Evolutionary conservation across 306 rosid genomes (phyloP).

Genomic region (Dryas alaskensis): DNA sequence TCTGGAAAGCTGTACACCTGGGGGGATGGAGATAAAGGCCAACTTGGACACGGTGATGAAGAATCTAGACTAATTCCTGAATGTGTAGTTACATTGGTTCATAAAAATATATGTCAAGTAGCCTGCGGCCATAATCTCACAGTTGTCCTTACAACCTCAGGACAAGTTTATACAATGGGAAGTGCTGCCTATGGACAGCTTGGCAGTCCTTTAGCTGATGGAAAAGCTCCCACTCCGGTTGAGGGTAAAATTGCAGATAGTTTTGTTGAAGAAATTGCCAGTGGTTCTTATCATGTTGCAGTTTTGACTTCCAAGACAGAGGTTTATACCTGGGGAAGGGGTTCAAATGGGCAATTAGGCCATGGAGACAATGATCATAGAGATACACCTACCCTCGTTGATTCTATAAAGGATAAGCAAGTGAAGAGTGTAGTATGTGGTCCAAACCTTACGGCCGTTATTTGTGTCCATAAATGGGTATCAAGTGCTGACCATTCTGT

Average conservation of each 20-base stretch:
- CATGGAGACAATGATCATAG: slow-evolving; percentile 79
- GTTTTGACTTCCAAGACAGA: slow-evolving; percentile 80
- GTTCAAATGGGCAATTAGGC: slow-evolving; percentile 94
- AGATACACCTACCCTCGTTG: slow-evolving; percentile 71
- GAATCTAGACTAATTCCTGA: slow-evolving; percentile 67
- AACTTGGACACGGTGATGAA: slow-evolving; percentile 73
- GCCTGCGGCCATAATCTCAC: slow-evolving; percentile 89
- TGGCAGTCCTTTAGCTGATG: slow-evolving; percentile 70
- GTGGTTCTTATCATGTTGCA: slow-evolving; percentile 93
- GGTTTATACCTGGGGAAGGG: slow-evolving; percentile 98
- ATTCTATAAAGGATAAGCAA: slow-evolving; percentile 66
- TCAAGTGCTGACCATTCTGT: slow-evolving; percentile 76
- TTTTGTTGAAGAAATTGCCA: slow-evolving; percentile 75
- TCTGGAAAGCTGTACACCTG: slow-evolving; percentile 79
- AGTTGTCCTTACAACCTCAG: slow-evolving; percentile 71
- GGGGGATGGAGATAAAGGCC: slow-evolving; percentile 97
- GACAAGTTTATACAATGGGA: slow-evolving; percentile 86
- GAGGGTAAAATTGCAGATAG: slow-evolving; percentile 57
- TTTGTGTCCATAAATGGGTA: slow-evolving; percentile 86
- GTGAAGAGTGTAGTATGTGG: slow-evolving; percentile 80
- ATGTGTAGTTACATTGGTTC: slow-evolving; percentile 56
- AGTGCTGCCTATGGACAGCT: slow-evolving; percentile 82
- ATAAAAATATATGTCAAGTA: slow-evolving; percentile 67
- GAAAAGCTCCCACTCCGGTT: slow-evolving; percentile 62
- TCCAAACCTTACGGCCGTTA: slow-evolving; percentile 80